Base-by-base conservation (phyloP, 2,329 filamentous ascomycete genomes). In the Nothophoma quercina region DNA sequence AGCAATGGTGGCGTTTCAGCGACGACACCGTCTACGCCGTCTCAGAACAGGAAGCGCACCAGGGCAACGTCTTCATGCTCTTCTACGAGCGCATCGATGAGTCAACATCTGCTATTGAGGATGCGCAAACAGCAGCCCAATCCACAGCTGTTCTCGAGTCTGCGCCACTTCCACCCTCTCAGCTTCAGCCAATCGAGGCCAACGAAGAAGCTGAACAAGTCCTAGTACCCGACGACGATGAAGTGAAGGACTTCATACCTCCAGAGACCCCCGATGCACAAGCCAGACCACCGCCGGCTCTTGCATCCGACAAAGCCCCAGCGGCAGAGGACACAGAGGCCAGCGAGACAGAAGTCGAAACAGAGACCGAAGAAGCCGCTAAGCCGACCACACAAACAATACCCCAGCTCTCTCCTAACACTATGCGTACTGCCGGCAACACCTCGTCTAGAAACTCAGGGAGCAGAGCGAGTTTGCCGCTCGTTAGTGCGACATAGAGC, bases 21-120 rank as follows among this genome's bases (percentile, higher is more conserved):
- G 93, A 98, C 65, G 90, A 96, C 55, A 87, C 89, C 57, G 93
- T 98, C 7, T 85, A 81, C 55, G 81, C 84, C 59, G 88, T 93
- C 19, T 84, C 84, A 16, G 90, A 96, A 70, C 82, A 87, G 9
- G 82, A 83, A 22, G 90, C 96, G 0, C 82, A 81, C 2, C 88
- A 96, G 62, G 87, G 87, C 0, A 91, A 91, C 1, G 93, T 93
- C 0, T 98, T 98, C 70, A 98, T 99, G 93, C 82, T 98, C 1
- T 98, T 98, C 72, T 99, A 98, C 72, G 93, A 99, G 58, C 70
- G 66, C n/a, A 56, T 69, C 29, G 62, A 69, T 21, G 54, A 55
- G 70, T 85, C 84, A 38, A 78, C 89, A 4, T 18, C 45, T 6
- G 25, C 32, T 33, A 18, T 23, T 26, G 26, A 39, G 2, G 33